Evolutionary conservation across 2,329 filamentous ascomycete genomes (phyloP).

Genomic region (Neofusicoccum umdonicola): DNA sequence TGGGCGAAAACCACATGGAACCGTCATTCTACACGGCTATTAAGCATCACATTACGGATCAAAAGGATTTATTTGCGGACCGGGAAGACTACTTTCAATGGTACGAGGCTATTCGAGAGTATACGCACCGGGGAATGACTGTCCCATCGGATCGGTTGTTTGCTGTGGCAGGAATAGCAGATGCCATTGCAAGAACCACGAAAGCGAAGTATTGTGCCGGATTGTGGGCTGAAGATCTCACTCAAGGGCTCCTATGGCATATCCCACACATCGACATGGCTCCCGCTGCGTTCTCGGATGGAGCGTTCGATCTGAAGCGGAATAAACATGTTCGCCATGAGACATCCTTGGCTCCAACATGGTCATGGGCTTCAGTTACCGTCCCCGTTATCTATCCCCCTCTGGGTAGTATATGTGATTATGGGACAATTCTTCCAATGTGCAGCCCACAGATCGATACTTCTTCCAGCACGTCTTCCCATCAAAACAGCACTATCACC

Average conservation of each 20-base stretch:
- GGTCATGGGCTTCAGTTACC: background rate
- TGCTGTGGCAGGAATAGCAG: background rate
- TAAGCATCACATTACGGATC: background rate
- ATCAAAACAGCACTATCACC: conserved; percentile 19
- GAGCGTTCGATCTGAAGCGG: too few relatives aligned
- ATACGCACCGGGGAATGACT: background rate
- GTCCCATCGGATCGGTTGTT: background rate
- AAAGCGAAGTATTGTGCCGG: background rate
- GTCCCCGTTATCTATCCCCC: conserved; percentile 19
- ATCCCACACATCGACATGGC: too few relatives aligned
- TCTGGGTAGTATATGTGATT: background rate
- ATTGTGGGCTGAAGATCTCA: background rate
- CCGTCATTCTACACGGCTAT: conserved; percentile 20
- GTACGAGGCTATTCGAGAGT: conserved; percentile 12
- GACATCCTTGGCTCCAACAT: background rate
- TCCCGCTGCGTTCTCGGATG: too few relatives aligned
- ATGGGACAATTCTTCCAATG: too few relatives aligned
- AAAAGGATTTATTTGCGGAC: conserved; percentile 20
- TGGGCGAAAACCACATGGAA: conserved; percentile 15
- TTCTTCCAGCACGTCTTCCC: conserved; percentile 14
- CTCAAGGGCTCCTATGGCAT: background rate
- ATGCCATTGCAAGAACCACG: background rate
- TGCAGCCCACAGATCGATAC: too few relatives aligned
- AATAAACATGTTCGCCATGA: too few relatives aligned
- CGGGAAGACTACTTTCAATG: conserved; percentile 22